Conservation (phyloP, 177 flowering plant species). For the Vitis hybrid region DNA sequence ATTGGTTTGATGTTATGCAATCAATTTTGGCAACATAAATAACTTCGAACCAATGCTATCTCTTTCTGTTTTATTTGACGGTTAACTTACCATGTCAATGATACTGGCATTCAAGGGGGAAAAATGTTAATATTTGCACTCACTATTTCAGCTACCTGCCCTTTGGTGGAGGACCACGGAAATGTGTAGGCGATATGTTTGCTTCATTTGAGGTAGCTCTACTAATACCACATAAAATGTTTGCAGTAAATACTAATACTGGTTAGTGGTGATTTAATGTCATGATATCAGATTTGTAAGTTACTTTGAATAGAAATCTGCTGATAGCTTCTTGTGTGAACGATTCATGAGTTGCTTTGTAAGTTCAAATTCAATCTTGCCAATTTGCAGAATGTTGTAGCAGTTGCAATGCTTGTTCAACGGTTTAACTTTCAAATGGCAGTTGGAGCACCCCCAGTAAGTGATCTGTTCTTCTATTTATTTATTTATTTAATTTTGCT, state of each 20-base stretch:
- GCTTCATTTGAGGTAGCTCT: conserved; percentile 86
- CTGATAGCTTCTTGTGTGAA: neutral
- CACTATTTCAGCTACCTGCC: conserved; percentile 74
- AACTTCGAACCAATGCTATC: no score
- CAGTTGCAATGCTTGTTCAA: conserved; percentile 85
- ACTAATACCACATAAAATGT: neutral
- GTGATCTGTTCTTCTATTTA: conserved; percentile 14
- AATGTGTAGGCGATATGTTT: conserved; percentile 95
- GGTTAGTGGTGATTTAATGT: no score
- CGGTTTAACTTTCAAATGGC: conserved; percentile 86
- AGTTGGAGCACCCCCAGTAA: conserved; percentile 84
- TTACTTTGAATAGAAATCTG: neutral
- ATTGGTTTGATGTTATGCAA: no score
- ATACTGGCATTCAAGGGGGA: neutral
- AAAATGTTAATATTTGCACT: no score
- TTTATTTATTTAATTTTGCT: neutral
- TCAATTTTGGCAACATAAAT: no score
- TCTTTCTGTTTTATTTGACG: no score
- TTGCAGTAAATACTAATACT: neutral
- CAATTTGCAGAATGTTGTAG: conserved; percentile 65
- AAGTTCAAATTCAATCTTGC: neutral
- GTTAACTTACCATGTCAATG: neutral
- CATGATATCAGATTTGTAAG: neutral
- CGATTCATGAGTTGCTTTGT: neutral
- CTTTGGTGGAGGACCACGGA: conserved; percentile 98